Base-by-base conservation (phyloP, 2,329 filamentous ascomycete species). In the Coniochaeta hoffmannii region DNA sequence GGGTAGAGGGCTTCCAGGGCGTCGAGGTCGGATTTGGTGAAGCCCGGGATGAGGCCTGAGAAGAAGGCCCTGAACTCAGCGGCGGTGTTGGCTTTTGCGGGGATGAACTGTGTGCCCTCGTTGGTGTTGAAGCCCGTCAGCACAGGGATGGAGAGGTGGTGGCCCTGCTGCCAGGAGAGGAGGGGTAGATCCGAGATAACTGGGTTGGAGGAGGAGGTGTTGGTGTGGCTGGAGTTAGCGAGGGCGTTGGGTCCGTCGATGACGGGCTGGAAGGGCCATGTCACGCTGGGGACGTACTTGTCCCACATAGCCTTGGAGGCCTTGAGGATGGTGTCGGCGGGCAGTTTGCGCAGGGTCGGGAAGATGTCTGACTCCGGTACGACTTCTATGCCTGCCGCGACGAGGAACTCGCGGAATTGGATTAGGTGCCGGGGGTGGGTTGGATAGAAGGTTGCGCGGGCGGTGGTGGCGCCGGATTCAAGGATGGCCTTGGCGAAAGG, bases 71-170 rank as follows among this genome's bases (percentile, higher is more conserved):
- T 73, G 65, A 89, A 86, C 11, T 84, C 75, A 0, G 66, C 69
- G 11, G 77, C 70, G 2, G 71, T 73, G 14, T 73, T 69, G 54
- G 79, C 73, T 7, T 66, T 61, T 14, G 71, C 66, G 0, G 84
- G 79, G 1, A 89, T 79, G 64, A 89, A 90, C 35, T 75, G 66
- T 0, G 82, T 77, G 15, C 86, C 87, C 66, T 90, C 87, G 63
- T 89, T 84, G 36, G 82, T 80, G 68, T 85, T 86, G 72, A 85
- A 90, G 8, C 87, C 87, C 0, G 85, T 88, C 51, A 90, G 70
- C 51, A 90, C 77, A 8, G 84, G 82, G 8, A 86, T 73, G 59
- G 76, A 75, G 60, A 85, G 74, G 65, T 76, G 81, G 15, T 71
- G 67, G 0, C 76, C 73, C 0, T 76, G 70, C 26, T 73, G 66